Conservation (phyloP, 2,329 filamentous ascomycete genomes). For the Epichloe baconii region DNA sequence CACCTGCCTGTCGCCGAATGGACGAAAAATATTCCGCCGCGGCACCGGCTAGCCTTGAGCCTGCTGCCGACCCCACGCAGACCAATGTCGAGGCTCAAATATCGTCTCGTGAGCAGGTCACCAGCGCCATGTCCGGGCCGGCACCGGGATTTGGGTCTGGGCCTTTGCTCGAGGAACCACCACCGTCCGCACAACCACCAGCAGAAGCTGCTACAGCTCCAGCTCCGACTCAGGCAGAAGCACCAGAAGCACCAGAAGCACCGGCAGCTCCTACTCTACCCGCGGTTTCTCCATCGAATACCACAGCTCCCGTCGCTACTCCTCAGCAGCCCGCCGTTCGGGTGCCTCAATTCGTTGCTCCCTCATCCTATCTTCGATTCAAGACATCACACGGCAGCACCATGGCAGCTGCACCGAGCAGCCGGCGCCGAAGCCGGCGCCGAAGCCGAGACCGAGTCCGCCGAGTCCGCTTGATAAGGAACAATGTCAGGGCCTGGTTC, state of each 20-base stretch:
- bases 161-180: slow-evolving; percentile 1
- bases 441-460: slow-evolving; percentile 11
- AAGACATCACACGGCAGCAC: slow-evolving; percentile 21
- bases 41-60: slow-evolving; percentile 5
- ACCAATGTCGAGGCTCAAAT: slow-evolving; percentile 7
- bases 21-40: slow-evolving; percentile 6
- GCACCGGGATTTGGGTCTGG: slow-evolving; percentile 2
- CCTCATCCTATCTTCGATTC: slow-evolving; percentile 43
- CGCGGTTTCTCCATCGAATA: not conserved
- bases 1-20: slow-evolving; percentile 4
- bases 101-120: slow-evolving; percentile 10
- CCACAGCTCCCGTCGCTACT: slow-evolving; percentile 1
- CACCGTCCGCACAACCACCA: not conserved
- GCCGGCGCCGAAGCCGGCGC: slow-evolving; percentile 8
- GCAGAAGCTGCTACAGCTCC: not conserved
- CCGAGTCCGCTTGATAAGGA: slow-evolving; percentile 58
- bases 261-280: not conserved
- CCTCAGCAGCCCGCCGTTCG: slow-evolving; percentile 10
- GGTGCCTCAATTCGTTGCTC: slow-evolving; percentile 45
- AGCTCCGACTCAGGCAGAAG: too few relatives aligned
- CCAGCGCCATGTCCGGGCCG: slow-evolving; percentile 5
- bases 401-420: slow-evolving; percentile 17
- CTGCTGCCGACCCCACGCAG: slow-evolving; percentile 8
- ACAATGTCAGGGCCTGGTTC: slow-evolving; percentile 63
- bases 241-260: not conserved